Conservation (phyloP, 1,284 basidiomycete genomes). For the Rhizopogon hawkerae region DNA sequence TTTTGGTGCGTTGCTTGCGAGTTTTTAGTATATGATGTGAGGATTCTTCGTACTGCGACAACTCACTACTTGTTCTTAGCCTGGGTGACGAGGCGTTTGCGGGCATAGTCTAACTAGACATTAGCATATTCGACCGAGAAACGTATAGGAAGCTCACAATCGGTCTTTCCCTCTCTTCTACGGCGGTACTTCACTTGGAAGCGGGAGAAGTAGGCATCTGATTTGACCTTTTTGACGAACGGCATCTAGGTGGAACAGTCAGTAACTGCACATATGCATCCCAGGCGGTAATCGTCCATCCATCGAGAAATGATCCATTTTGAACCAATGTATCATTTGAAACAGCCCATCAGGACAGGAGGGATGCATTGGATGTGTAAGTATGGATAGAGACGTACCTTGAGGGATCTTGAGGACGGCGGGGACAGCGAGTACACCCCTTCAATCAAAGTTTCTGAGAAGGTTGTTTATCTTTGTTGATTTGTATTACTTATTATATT, state of each 20-base stretch:
- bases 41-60: not conserved
- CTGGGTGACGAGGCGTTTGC: conserved; percentile 93
- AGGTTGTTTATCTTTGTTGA: conserved; percentile 25
- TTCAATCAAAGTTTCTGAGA: conserved; percentile 7
- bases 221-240: conserved; percentile 84
- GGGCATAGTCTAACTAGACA: conserved; percentile 73
- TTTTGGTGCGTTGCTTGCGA: conserved; percentile 83
- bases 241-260: conserved; percentile 53
- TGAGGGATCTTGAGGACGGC: conserved; percentile 39
- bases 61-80: conserved; percentile 98
- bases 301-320: conserved; percentile 5
- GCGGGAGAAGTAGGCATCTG: conserved; percentile 91
- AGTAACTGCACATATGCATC: conserved; percentile 18
- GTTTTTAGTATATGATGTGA: conserved; percentile 8
- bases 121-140: conserved; percentile 11
- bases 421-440: conserved; percentile 23
- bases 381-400: conserved; percentile 38
- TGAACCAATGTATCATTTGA: not conserved
- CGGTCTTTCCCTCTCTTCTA: conserved; percentile 95
- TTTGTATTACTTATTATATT: conserved; percentile 5
- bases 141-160: conserved; percentile 54
- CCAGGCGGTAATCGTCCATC: conserved; percentile 21
- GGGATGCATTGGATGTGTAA: not conserved
- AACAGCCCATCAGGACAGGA: not conserved
- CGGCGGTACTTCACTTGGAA: conserved; percentile 98